Base-by-base conservation (phyloP, 2,329 filamentous ascomycete genomes). In the Aspergillus nomiae region DNA sequence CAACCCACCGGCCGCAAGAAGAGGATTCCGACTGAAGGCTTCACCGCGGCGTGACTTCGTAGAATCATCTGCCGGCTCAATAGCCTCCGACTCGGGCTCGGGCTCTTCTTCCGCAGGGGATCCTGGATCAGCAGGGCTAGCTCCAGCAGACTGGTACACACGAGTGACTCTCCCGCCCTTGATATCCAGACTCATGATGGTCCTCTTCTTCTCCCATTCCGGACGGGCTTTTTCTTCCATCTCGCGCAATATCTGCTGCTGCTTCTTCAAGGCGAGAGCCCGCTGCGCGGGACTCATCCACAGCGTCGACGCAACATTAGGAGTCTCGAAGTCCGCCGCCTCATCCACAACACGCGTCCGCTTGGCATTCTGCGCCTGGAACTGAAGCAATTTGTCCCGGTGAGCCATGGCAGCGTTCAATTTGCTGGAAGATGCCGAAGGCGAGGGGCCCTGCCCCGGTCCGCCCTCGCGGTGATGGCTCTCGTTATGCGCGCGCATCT, bases 301-400 rank as follows among this genome's bases (percentile, higher is more conserved):
- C 80, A 95, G 90, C 69, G 86, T 92, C 5, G 86, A 83, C 7
- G 88, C 86, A 36, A 81, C 79, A 59, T 77, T 80, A 0, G 88
- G 86, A 0, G 87, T 87, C 68, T 91, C 89, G 67, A 87, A 90
- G 72, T 92, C 89, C 1, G 89, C 87, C 0, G 92, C 93, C 79
- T 97, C 93, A 71, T 97, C 94, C 43, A 92, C 87, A 19, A 97
- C 90, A 19, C 89, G 92, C 1, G 94, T 97, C 50, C 94, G 85
- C 63, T 87, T 86, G 0, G 92, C 92, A 68, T 96, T 97, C 71
- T 96, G 89, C 1, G 91, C 89, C 75, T 97, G 94, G 75, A 92
- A 97, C 1, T 83, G 85, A 12, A 97, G 85, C 1, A 97, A 83
- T 71, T 86, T 91, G 74, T 97, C 93, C 19, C 93, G 84, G 71